Base-by-base conservation (phyloP, 495 filamentous ascomycete species). In the Haplographium delicatum region DNA sequence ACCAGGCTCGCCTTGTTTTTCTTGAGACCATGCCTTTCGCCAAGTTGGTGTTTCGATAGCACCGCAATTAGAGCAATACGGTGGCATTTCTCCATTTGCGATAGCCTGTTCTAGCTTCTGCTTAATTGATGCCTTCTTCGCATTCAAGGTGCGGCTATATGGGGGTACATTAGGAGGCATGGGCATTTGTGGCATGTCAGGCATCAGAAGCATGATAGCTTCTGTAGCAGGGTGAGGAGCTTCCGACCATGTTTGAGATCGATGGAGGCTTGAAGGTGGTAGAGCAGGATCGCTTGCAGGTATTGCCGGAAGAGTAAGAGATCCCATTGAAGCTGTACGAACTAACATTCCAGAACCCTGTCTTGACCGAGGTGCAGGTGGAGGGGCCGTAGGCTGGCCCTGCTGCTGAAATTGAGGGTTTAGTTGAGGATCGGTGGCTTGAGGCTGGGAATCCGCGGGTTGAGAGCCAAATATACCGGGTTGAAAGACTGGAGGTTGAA, bases 41-140 rank as follows among this genome's bases (percentile, higher is more conserved):
- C 93, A 98, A 0, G 90, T 95, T 0, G 91, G 86, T 1, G 93
- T 98, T 60, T 95, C 86, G 50, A 98, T 93, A 13, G 87, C 85
- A 5, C 93, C 93, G 59, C 93, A 98, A 61, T 97, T 93, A 46
- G 80, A 79, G 63, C 93, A 98, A 58, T 81, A 96, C 3, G 83
- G 82, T 0, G 93, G 93, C 65, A 86, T 79, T 51, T 88, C 72
- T 1, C 91, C 91, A 44, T 75, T 72, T 18, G 73, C 68, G 26
- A 96, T 76, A 0, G 84, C 80, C 33, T 68, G 70, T 39, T 89
- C 81, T 8, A 94, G 67, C 35, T 74, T 75, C 44, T 83, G 72
- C 57, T 76, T 74, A 51, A 88, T 86, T 1, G 72, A 66, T 46
- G 78, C 74, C 58, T 80, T 84, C 57, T 81, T 80, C 8, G 53